A percentile compares a stretch with the other conserved stretches of the same genome.
phyloP scores from a whole-genome alignment of 495 filamentous ascomycete genomes.

The Penicillium psychrofluorescens region DNA sequence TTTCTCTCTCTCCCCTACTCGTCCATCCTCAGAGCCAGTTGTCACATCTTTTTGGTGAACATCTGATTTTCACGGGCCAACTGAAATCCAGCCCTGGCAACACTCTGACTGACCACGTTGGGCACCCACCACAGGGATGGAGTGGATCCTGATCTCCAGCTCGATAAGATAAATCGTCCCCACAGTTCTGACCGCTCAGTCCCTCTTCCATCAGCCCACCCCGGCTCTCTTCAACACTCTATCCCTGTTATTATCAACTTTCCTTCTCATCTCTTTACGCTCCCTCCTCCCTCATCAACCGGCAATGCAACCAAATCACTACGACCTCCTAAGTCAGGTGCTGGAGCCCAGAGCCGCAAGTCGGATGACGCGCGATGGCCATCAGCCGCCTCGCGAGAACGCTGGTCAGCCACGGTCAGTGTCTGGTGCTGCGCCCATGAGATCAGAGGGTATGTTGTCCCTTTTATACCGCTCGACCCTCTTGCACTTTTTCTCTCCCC shows the following conservation, averaged over 20 bases:
- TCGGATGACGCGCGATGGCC: conserved; percentile 34
- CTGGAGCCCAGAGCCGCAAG: conserved; percentile 31
- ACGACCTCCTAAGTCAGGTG: conserved; percentile 39
- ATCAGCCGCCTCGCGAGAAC: conserved; percentile 24
- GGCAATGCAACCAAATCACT: conserved; percentile 41
- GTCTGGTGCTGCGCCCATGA: conserved; percentile 30
- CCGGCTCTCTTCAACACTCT: background rate
- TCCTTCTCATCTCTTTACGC: conserved; percentile 3
- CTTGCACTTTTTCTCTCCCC: conserved; percentile 5
- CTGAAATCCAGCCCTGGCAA: too few relatives aligned
- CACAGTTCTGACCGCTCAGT: too few relatives aligned
- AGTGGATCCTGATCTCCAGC: too few relatives aligned
- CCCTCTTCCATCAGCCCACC: too few relatives aligned
- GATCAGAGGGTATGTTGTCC: conserved; percentile 39
- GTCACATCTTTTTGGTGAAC: too few relatives aligned
- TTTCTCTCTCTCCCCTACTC: conserved; percentile 3
- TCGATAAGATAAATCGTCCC: too few relatives aligned
- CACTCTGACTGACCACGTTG: too few relatives aligned
- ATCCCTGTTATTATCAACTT: conserved; percentile 3
- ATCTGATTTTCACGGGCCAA: too few relatives aligned
- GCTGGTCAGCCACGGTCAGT: conserved; percentile 25
- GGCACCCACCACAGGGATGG: too few relatives aligned
- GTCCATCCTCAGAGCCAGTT: background rate
- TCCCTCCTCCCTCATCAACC: background rate
- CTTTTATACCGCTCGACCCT: conserved; percentile 8